Evolutionary conservation across 2,329 filamentous ascomycete species (phyloP).

Genomic region (Scedosporium apiospermum): DNA sequence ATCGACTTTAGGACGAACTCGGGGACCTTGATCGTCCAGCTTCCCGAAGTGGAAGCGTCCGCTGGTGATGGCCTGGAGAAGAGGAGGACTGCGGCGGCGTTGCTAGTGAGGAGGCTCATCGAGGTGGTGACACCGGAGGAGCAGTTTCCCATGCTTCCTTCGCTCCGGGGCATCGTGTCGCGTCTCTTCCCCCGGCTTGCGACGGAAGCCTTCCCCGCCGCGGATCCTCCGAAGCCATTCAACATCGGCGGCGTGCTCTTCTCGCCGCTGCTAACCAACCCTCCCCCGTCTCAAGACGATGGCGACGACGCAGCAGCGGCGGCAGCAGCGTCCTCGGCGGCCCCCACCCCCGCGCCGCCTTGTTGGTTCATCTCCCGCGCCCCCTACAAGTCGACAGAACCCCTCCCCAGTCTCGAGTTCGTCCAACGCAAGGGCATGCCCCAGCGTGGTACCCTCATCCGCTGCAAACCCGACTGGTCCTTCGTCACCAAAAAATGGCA

Average conservation of each 20-base stretch:
- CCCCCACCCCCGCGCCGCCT: conserved; percentile 9
- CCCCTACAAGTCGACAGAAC: conserved; percentile 31
- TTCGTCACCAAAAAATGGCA: conserved; percentile 21
- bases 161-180: conserved; percentile 34
- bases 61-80: background rate
- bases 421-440: background rate
- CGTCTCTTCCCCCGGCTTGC: conserved; percentile 39
- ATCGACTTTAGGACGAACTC: conserved; percentile 37
- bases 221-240: conserved; percentile 27
- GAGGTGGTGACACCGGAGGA: conserved; percentile 40
- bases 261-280: conserved; percentile 26
- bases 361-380: conserved; percentile 37
- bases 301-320: conserved; percentile 13
- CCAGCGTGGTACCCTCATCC: background rate
- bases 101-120: conserved; percentile 38
- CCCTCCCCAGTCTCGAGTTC: conserved; percentile 19
- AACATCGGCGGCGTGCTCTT: conserved; percentile 29
- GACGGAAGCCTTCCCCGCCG: conserved; percentile 8
- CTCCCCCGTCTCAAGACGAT: conserved; percentile 14
- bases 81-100: conserved; percentile 26
- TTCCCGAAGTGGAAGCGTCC: conserved; percentile 25
- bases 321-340: background rate
- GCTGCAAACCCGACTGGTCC: background rate
- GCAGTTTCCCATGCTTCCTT: conserved; percentile 29
- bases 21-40: conserved; percentile 36